Evolutionary conservation across 2,329 filamentous ascomycete genomes (phyloP), one percentile per base, ranked within the genome.

Genomic region (Penicillium sp.): DNA sequence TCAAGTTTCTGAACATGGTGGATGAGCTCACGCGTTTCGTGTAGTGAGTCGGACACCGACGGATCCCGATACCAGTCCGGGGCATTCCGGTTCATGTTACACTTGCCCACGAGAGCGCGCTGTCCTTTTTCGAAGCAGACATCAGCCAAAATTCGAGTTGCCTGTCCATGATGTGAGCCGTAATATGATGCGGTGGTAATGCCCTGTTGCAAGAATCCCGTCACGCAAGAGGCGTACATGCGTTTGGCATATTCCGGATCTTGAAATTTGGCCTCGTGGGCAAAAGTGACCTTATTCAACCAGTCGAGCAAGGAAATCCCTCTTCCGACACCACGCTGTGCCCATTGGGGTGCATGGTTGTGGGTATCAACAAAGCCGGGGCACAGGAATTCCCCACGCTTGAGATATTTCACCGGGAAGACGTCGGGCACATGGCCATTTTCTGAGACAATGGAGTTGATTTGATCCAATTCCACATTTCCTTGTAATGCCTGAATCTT

Each of bases 271-370:
- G 85, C 81, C 70, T 89, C 86, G 61, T 84, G 80, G 1, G 83
- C 84, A 63, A 88, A 89, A 0, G 87, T 89, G 27, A 87, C 77
- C n/a, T 81, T 70, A 35, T 83, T 78, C 1, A 89, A 77, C 87
- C 87, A 89, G 66, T 88, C 82, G 8, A 87, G 61, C 7, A 80
- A 68, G 2, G 70, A 65, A 41, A 66, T 61, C 7, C 77, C 77
- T 52, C 76, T 75, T 6, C 78, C 78, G 3, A 76, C 67, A 6
- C 78, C 78, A 19, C 78, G 74, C 60, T 79, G 78, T 23, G 77
- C 71, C 75, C 77, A 82, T 70, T 82, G 80, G 2, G 86, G 86
- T 0, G 87, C 86, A 66, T 89, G 87, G 59, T 87, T 87, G 70
- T 89, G 87, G 1, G 86, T 88, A 73, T 89, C 86, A 53, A 89